These are phyloP conservation scores for Metschnikowia cubensis DNA, from an alignment of 805 yeast genomes.

Conservation along the genomic window DNA sequence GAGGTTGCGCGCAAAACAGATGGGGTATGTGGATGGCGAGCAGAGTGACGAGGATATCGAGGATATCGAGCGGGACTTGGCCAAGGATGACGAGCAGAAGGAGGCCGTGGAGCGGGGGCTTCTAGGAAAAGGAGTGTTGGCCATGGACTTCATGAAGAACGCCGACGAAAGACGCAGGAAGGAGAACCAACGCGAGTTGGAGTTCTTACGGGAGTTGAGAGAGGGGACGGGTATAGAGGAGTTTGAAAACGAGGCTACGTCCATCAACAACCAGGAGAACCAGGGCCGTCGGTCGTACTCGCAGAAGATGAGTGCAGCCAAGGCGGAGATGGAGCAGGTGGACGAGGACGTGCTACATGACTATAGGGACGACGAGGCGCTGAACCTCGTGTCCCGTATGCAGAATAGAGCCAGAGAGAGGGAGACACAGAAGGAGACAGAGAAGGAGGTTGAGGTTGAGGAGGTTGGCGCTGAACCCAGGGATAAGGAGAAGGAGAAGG, in stretches of 20 bases:
- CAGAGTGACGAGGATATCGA: conserved; percentile 51
- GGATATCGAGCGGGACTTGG: conserved; percentile 41
- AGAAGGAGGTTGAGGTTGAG: conserved; percentile 4
- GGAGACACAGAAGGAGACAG: neutral
- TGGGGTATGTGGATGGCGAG: conserved; percentile 59
- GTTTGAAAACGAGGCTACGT: conserved; percentile 30
- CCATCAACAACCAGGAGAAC: conserved; percentile 53
- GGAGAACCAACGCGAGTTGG: conserved; percentile 53
- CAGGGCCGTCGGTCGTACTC: conserved; percentile 80
- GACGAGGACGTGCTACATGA: conserved; percentile 32
- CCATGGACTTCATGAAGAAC: conserved; percentile 92
- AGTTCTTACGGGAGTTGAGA: conserved; percentile 42
- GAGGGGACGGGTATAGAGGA: conserved; percentile 41
- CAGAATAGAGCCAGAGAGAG: neutral
- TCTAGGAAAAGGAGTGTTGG: conserved; percentile 84
- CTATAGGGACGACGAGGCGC: conserved; percentile 47
- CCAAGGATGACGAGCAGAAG: conserved; percentile 32
- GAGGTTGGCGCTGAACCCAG: conserved; percentile 4
- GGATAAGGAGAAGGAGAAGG: too few relatives aligned
- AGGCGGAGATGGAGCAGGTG: conserved; percentile 29
- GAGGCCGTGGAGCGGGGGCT: conserved; percentile 32
- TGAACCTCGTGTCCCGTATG: conserved; percentile 38
- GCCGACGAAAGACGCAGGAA: conserved; percentile 71
- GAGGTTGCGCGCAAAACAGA: conserved; percentile 62
- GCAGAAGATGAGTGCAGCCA: conserved; percentile 50